These are phyloP conservation scores for Fusarium metavorans DNA, from an alignment of 2,329 filamentous ascomycete species.

Conservation along the genomic window DNA sequence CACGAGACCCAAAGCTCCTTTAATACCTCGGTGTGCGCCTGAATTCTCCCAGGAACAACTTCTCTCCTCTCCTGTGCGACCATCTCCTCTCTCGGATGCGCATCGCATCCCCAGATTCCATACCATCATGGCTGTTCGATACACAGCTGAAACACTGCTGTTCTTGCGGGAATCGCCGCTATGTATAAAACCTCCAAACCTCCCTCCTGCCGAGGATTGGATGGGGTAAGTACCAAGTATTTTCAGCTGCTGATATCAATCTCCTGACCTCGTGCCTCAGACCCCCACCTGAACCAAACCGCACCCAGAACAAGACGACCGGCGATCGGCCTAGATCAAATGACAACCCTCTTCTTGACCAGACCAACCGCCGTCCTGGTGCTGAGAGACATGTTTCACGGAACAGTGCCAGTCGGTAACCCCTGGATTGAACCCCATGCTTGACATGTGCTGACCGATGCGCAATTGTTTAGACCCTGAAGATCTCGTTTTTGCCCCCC, in stretches of 20 bases:
- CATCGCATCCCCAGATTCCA: constrained; percentile 47
- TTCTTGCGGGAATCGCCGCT: constrained; percentile 84
- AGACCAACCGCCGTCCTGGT: constrained; percentile 63
- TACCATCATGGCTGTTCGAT: constrained; percentile 72
- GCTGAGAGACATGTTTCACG: constrained; percentile 67
- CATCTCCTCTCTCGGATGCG: constrained; percentile 51
- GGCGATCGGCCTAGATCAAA: constrained; percentile 59
- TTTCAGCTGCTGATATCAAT: constrained; percentile 21
- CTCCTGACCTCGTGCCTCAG: constrained; percentile 48
- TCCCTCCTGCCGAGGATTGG: constrained; percentile 93
- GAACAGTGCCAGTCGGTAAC: constrained; percentile 66
- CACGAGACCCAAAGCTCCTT: not conserved
- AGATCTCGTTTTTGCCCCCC: constrained; percentile 87
- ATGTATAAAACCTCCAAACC: constrained; percentile 80
- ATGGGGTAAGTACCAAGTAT: constrained; percentile 78
- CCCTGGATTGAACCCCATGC: not conserved
- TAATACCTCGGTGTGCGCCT: not conserved
- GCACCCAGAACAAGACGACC: constrained; percentile 58
- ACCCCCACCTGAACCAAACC: constrained; percentile 58
- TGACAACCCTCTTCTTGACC: constrained; percentile 60
- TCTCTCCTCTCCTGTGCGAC: constrained; percentile 30
- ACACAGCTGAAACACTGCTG: constrained; percentile 81
- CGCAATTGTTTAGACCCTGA: constrained; percentile 68
- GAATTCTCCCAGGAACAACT: not conserved
- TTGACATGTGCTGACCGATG: constrained; percentile 27